These are phyloP conservation scores for Sporothrix phasma DNA, from an alignment of 2,329 filamentous ascomycete species.

Conservation along the genomic window DNA sequence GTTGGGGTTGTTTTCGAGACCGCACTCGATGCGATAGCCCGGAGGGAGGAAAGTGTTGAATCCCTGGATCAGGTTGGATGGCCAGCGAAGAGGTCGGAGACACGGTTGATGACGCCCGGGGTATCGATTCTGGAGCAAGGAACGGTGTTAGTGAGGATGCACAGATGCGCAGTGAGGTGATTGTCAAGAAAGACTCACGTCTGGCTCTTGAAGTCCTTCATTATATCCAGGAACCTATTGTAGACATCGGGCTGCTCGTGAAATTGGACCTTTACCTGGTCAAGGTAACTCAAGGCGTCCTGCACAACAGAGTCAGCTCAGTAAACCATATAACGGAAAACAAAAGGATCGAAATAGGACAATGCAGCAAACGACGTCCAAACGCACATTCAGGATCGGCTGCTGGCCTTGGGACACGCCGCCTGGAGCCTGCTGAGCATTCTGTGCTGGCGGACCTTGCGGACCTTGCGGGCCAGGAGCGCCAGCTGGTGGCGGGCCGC, in stretches of 20 bases:
- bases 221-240: conserved; percentile 92
- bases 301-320: conserved; percentile 25
- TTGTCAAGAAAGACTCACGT: conserved; percentile 55
- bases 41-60: conserved; percentile 97
- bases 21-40: conserved; percentile 93
- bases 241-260: conserved; percentile 96
- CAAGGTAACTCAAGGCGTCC: conserved; percentile 83
- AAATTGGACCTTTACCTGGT: conserved; percentile 97
- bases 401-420: conserved; percentile 67
- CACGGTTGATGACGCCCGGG: conserved; percentile 90
- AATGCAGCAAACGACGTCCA: neutral
- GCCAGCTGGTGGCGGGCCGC: neutral
- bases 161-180: neutral
- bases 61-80: conserved; percentile 89
- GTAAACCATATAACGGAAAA: neutral
- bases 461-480: neutral
- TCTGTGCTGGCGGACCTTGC: neutral
- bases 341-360: neutral
- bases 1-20: conserved; percentile 85
- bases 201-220: conserved; percentile 99
- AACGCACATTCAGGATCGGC: conserved; percentile 64
- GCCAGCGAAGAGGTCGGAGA: conserved; percentile 90
- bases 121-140: conserved; percentile 65
- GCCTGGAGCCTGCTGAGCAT: conserved; percentile 26
- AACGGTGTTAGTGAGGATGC: neutral